phyloP scores from a whole-genome alignment of 306 rosid species.

The Acmispon strigosus region DNA sequence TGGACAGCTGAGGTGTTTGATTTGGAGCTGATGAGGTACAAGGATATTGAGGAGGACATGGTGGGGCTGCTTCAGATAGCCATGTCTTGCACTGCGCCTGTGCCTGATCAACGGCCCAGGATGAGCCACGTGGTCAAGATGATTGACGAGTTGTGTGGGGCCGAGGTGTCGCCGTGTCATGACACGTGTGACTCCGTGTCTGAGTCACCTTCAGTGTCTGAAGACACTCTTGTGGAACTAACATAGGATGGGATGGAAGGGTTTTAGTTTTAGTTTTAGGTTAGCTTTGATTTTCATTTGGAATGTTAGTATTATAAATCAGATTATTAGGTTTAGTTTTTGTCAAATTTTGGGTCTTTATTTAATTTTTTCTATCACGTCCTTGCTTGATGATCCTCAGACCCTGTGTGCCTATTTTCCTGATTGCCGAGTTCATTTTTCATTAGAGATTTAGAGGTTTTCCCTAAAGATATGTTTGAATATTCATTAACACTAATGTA shows the following conservation, averaged over 20 bases:
- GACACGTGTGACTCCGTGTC: constrained; percentile 64
- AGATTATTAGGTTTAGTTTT: neutral
- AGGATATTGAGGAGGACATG: constrained; percentile 97
- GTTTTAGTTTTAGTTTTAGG: too few species aligned
- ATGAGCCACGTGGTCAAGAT: constrained; percentile 76
- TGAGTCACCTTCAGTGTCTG: constrained; percentile 79
- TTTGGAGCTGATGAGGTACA: constrained; percentile 90
- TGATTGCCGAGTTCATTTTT: neutral
- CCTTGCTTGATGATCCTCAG: neutral
- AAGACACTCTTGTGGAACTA: constrained; percentile 42
- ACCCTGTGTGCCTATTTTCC: neutral
- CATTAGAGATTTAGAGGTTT: neutral
- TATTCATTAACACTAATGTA: too few species aligned
- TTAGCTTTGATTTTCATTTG: neutral
- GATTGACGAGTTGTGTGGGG: constrained; percentile 92
- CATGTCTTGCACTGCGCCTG: constrained; percentile 51
- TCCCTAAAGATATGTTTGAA: too few species aligned
- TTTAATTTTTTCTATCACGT: too few species aligned
- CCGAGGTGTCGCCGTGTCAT: constrained; percentile 61
- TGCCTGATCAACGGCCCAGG: constrained; percentile 84
- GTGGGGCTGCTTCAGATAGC: constrained; percentile 89
- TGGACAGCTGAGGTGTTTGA: constrained; percentile 99
- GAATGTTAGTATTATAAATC: constrained; percentile 26
- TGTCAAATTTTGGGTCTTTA: neutral
- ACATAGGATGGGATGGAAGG: too few species aligned